Evolutionary conservation across 2,329 filamentous ascomycete species (phyloP), one percentile per base, ranked within the genome.

Genomic region (Aspergillus candidus): DNA sequence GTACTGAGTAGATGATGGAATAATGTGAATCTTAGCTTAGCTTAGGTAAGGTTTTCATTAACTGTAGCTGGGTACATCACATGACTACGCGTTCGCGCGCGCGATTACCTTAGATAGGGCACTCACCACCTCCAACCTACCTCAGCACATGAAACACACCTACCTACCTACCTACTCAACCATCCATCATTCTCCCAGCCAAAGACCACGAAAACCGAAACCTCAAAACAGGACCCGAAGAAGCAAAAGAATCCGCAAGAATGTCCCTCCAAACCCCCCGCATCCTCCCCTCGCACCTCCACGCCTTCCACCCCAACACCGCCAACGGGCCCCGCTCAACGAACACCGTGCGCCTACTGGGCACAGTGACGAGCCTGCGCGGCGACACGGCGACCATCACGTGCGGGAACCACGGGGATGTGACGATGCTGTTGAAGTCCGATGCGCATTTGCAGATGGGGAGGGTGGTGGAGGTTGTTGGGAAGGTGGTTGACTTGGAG

Each of bases 301-400:
- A 88, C 62, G 76, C 76, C 60, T 94, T 90, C 71, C 75, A 82
- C 53, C 75, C 76, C 54, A 78, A 65, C 37, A 58, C 55, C 45
- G 45, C 58, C 18, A 44, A 41, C 29, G 55, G 51, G 45, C 50
- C 56, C 27, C 56, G 57, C 44, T 67, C 71, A 39, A 69, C 78
- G 61, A 72, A 80, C 53, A 86, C 86, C 50, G 86, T 97, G 50
- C 89, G 89, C 57, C 75, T 97, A 43, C 76, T 94, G 4, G 93
- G 93, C 58, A 89, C 85, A 58, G 89, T 97, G 37, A 78, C 80
- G 4, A 83, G 93, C 58, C 75, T 97, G 17, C 83, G 83, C 40
- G 90, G 90, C 54, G 86, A 93, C 41, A 78, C 79, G 40, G 91
- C 89, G 0, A 80, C 82, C 5, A 78, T 97, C 27, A 88, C 95